These are phyloP conservation scores for Sporothrix schenckii DNA, from an alignment of 2,329 filamentous ascomycete species.

Conservation along the genomic window DNA sequence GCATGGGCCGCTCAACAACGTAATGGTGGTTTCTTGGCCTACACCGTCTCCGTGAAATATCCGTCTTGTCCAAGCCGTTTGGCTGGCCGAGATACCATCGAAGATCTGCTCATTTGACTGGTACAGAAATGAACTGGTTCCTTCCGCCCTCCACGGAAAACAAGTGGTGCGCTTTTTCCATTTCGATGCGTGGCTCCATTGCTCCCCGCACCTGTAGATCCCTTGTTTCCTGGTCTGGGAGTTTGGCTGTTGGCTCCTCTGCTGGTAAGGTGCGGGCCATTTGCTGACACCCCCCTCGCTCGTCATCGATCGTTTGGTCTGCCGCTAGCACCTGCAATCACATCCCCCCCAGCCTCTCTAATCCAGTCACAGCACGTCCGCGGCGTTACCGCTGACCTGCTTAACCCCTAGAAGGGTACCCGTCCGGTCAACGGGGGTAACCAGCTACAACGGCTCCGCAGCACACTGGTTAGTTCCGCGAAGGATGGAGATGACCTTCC, in stretches of 20 bases:
- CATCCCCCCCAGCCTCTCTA: not conserved
- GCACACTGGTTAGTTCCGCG: constrained; percentile 19
- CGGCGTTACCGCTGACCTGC: constrained; percentile 6
- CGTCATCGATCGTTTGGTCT: not conserved
- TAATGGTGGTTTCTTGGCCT: not conserved
- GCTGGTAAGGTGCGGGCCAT: not conserved
- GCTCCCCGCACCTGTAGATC: constrained; percentile 29
- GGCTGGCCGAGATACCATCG: not conserved
- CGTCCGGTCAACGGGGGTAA: constrained; percentile 6
- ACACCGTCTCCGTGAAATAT: not conserved
- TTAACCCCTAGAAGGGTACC: constrained; percentile 6
- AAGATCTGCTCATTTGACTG: not conserved
- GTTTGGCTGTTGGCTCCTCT: not conserved
- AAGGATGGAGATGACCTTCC: too few relatives aligned
- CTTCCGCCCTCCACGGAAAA: constrained; percentile 12
- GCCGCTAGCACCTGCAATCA: not conserved
- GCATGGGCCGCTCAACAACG: constrained; percentile 3
- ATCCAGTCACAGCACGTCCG: not conserved
- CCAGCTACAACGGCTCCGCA: constrained; percentile 30
- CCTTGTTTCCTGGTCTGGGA: constrained; percentile 18
- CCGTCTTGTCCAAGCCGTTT: not conserved
- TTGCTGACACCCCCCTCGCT: constrained; percentile 5
- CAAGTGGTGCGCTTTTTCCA: constrained; percentile 10
- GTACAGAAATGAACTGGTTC: not conserved
- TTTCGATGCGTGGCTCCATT: constrained; percentile 15